These are phyloP conservation scores for Luffa aegyptiaca DNA, from an alignment of 306 rosid genomes.

Conservation along the genomic window DNA sequence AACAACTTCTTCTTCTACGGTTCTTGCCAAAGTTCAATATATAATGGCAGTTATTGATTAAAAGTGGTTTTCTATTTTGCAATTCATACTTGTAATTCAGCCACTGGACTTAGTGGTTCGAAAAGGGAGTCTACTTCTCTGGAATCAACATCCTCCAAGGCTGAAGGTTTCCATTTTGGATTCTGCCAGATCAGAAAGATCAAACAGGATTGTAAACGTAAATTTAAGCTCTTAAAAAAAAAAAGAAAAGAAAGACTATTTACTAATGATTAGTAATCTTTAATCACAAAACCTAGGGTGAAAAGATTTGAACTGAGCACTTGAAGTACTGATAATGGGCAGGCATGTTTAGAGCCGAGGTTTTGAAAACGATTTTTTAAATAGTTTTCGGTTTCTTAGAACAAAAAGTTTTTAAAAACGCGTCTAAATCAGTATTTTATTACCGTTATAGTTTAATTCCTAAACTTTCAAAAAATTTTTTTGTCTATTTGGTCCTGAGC, in stretches of 20 bases:
- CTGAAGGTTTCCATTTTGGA: slow-evolving; percentile 78
- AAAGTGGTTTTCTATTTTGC: not conserved
- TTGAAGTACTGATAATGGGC: not conserved
- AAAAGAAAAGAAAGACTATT: too few relatives aligned
- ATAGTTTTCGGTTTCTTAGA: too few relatives aligned
- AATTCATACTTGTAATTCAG: slow-evolving; percentile 33
- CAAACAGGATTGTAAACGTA: not conserved
- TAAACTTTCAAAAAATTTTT: too few relatives aligned
- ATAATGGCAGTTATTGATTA: not conserved
- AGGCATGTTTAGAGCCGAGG: not conserved
- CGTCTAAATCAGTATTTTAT: too few relatives aligned
- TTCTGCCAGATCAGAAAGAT: slow-evolving; percentile 36
- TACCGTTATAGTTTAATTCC: too few relatives aligned
- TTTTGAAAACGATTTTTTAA: not conserved
- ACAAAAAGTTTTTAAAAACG: too few relatives aligned
- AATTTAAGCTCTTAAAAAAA: not conserved
- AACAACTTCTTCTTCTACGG: not conserved
- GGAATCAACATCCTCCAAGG: slow-evolving; percentile 52
- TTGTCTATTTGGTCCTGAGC: too few relatives aligned
- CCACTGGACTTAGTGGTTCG: slow-evolving; percentile 44
- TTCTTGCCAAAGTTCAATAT: not conserved
- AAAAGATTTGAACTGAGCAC: not conserved
- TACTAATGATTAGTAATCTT: too few relatives aligned
- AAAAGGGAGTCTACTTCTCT: slow-evolving; percentile 56
- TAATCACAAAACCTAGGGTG: too few relatives aligned